Evolutionary conservation across 2,329 filamentous ascomycete species (phyloP), one percentile per base, ranked within the genome.

Genomic region (Coleophoma cylindrospora): DNA sequence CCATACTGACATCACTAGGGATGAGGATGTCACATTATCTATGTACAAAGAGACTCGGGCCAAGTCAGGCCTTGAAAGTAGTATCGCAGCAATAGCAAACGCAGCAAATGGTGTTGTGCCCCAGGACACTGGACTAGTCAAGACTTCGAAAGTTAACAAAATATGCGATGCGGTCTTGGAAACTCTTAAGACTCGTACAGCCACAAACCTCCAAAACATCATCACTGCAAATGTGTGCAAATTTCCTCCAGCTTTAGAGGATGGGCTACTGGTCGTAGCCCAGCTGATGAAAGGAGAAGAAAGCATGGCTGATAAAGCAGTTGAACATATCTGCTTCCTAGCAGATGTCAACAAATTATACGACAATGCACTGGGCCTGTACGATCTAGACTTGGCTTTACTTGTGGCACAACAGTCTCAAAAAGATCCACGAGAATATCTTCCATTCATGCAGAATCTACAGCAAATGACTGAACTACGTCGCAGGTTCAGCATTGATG

Each of bases 301-400:
- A 40, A 79, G 83, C 47, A 76, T 91, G 57, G 89, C 90, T 0
- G 92, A 97, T 58, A 86, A 86, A 66, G 92, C 92, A 0, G 86
- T 96, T 19, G 91, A 96, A 65, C 94, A 99, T 63, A 96, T 99
- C 53, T 97, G 91, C 74, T 99, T 99, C 75, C 78, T 99, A 40
- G 89, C 91, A 1, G 94, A 99, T 67, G 87, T 95, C 43, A 95
- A 96, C 66, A 84, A 84, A 37, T 80, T 99, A 0, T 99, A 96
- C 62, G 89, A 96, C 54, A 85, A 91, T 53, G 89, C 94, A 0
- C 75, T 99, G 2, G 91, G 91, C 1, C 75, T 97, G 2, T 99
- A 99, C 65, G 85, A 97, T 62, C 80, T 99, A 3, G 90, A 96
- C 11, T 81, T 99, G 8, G 86, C 92, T 3, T 76, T 99, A 11